phyloP scores from a whole-genome alignment of 106 monocot species.

The Dioscorea alata region DNA sequence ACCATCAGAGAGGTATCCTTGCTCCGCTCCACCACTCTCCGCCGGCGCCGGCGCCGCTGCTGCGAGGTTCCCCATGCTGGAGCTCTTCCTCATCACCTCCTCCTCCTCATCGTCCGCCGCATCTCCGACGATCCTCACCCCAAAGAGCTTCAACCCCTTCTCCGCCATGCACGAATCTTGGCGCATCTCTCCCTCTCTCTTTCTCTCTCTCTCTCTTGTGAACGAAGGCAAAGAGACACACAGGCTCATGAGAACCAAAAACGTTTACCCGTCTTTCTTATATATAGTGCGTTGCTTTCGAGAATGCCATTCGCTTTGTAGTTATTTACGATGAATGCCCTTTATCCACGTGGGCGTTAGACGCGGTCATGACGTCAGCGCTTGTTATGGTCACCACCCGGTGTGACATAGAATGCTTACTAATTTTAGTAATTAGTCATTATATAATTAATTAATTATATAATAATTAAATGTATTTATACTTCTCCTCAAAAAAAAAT shows the following conservation, averaged over 20 bases:
- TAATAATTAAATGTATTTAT: no score
- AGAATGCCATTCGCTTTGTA: not conserved
- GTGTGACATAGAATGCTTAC: no score
- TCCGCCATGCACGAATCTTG: not conserved
- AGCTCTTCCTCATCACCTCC: slow-evolving; percentile 44
- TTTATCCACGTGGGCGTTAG: not conserved
- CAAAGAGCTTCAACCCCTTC: slow-evolving; percentile 36
- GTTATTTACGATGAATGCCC: not conserved
- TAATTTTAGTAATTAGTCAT: no score
- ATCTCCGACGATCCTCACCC: slow-evolving; percentile 18
- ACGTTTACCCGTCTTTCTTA: not conserved
- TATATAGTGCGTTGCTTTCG: not conserved
- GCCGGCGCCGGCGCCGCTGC: not conserved
- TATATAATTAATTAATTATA: no score
- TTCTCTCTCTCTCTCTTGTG: not conserved
- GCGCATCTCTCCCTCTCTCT: not conserved
- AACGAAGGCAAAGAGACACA: not conserved
- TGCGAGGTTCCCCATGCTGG: slow-evolving; percentile 30
- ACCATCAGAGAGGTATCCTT: slow-evolving; percentile 32
- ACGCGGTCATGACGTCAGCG: no score
- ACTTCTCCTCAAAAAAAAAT: no score
- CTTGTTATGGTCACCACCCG: no score
- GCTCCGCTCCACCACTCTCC: not conserved
- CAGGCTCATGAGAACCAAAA: not conserved
- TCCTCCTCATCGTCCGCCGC: slow-evolving; percentile 3